Evolutionary conservation across 164 flowering plant genomes (phyloP).

Genomic region (Stephania japonica): DNA sequence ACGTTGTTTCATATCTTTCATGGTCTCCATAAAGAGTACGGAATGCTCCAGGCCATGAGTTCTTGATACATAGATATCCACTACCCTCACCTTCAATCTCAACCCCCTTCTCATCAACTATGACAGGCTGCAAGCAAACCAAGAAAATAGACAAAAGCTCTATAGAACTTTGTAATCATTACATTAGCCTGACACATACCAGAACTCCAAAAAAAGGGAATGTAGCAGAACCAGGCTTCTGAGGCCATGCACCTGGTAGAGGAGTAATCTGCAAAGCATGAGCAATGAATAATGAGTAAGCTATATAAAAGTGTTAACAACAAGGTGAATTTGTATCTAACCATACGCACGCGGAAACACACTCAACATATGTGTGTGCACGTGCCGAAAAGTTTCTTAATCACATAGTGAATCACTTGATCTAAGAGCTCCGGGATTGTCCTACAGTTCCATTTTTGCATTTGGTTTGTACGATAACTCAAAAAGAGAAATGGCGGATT

Average conservation of each 20-base stretch:
- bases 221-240: slow-evolving; percentile 98
- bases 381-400: too few relatives aligned
- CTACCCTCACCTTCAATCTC: slow-evolving; percentile 97
- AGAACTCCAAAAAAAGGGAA: slow-evolving; percentile 95
- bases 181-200: slow-evolving; percentile 23
- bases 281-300: not conserved
- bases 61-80: slow-evolving; percentile 82
- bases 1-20: slow-evolving; percentile 97
- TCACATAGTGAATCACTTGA: too few relatives aligned
- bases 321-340: not conserved
- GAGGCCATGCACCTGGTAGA: slow-evolving; percentile 97
- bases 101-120: slow-evolving; percentile 92
- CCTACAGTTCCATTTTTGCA: too few relatives aligned
- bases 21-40: slow-evolving; percentile 96
- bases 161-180: not conserved
- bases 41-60: slow-evolving; percentile 98
- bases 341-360: too few relatives aligned
- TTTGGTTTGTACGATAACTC: too few relatives aligned
- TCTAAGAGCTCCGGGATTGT: too few relatives aligned
- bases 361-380: too few relatives aligned
- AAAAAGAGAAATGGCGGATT: too few relatives aligned
- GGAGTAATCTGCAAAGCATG: slow-evolving; percentile 77
- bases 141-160: not conserved
- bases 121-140: slow-evolving; percentile 59
- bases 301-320: not conserved